Percentiles rank a stretch among this genome's conserved stretches.
Conservation (phyloP, 129 eudicot species). For the Scalesia atractyloides region DNA sequence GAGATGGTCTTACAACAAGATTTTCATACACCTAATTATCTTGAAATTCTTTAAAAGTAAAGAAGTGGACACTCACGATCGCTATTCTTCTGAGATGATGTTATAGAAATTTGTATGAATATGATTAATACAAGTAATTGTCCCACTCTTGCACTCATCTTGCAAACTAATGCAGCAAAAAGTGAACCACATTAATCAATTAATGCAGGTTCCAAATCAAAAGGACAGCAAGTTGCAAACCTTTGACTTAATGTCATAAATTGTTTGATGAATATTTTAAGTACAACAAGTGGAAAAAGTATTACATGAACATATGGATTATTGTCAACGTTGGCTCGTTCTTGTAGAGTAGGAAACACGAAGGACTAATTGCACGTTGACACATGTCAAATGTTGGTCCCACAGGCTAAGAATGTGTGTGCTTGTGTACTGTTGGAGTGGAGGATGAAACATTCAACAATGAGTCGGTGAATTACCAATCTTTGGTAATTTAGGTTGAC, state of each 20-base stretch:
- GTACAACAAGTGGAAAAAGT: background rate
- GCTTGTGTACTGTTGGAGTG: background rate
- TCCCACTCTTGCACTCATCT: constrained; percentile 19
- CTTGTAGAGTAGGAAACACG: background rate
- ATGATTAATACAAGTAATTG: constrained; percentile 16
- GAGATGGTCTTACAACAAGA: background rate
- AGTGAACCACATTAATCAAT: background rate
- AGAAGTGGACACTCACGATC: constrained; percentile 37
- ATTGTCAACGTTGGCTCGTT: constrained; percentile 10
- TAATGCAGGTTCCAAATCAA: background rate
- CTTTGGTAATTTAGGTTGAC: background rate
- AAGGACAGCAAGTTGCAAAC: constrained; percentile 1
- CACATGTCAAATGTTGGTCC: constrained; percentile 19
- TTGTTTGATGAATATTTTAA: background rate
- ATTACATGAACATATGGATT: background rate
- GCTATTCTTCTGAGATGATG: constrained; percentile 31
- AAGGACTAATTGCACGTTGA: background rate
- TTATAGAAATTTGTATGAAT: constrained; percentile 25
- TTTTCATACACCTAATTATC: background rate
- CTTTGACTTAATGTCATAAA: background rate
- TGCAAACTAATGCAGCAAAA: constrained; percentile 5
- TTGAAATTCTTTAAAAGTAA: background rate
- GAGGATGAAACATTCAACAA: background rate
- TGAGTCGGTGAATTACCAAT: background rate
- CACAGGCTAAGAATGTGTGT: background rate